These are phyloP conservation scores for Mangifera indica DNA, from an alignment of 345 rosid species.

Conservation along the genomic window DNA sequence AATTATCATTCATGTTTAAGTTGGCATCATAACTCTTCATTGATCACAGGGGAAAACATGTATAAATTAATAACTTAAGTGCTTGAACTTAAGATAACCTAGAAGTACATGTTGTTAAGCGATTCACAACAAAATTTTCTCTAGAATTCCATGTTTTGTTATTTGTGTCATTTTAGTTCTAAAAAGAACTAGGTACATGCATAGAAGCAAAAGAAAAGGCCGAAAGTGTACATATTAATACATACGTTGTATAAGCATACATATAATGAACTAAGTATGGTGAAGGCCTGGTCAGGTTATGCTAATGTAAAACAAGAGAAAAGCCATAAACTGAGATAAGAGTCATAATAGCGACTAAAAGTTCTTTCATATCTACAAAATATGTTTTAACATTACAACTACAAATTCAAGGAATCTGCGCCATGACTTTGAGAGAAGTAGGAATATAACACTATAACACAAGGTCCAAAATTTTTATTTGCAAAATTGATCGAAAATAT, in stretches of 20 bases:
- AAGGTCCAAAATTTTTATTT: neutral
- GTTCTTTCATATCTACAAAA: neutral
- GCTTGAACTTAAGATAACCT: neutral
- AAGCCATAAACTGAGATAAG: neutral
- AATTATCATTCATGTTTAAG: neutral
- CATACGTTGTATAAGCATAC: neutral
- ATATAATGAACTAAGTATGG: neutral
- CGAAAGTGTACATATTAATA: neutral
- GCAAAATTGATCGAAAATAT: neutral
- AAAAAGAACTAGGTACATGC: neutral
- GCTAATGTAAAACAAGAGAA: neutral
- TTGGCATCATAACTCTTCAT: neutral
- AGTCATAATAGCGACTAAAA: neutral
- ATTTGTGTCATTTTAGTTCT: neutral
- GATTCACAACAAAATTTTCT: neutral
- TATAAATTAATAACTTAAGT: neutral
- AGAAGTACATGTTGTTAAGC: neutral
- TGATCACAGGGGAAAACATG: neutral
- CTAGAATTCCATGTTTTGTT: neutral
- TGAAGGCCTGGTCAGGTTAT: neutral
- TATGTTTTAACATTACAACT: neutral
- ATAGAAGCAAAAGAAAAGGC: neutral
- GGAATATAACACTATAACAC: too few relatives aligned
- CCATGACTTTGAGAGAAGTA: neutral
- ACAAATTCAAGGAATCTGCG: slow-evolving; percentile 3